These are phyloP conservation scores for Micromonas pusilla DNA, from an alignment of 139 green algal species.

Conservation along the genomic window DNA sequence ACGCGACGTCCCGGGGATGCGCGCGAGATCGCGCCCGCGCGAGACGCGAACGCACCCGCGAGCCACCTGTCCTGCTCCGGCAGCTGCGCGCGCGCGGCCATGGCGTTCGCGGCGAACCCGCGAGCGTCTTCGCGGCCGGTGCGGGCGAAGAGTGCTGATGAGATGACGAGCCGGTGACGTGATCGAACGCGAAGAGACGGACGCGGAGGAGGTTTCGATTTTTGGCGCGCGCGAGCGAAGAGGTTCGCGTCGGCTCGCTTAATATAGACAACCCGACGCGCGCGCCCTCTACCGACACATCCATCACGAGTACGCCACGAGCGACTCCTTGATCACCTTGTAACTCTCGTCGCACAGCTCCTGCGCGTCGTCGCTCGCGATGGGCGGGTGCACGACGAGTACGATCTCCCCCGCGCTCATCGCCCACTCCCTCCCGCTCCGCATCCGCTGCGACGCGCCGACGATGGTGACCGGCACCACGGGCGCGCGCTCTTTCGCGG, in stretches of 20 bases:
- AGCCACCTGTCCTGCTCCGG: not conserved
- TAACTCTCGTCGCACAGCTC: slow-evolving; percentile 34
- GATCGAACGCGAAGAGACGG: no score
- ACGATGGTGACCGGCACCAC: slow-evolving; percentile 79
- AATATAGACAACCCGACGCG: not conserved
- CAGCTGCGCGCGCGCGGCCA: not conserved
- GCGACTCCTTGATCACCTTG: slow-evolving; percentile 31
- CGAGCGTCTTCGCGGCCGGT: no score
- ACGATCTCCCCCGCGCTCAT: slow-evolving; percentile 54
- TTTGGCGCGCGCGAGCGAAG: no score
- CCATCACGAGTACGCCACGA: slow-evolving; percentile 23
- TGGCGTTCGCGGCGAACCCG: no score
- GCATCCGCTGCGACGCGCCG: slow-evolving; percentile 80
- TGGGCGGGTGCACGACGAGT: slow-evolving; percentile 73
- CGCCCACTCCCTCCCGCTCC: slow-evolving; percentile 60
- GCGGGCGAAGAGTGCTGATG: no score
- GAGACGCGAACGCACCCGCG: not conserved
- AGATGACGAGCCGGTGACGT: no score
- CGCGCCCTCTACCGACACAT: no score
- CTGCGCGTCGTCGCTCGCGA: slow-evolving; percentile 39
- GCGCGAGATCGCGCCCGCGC: no score
- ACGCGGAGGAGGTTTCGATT: no score
- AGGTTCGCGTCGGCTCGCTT: no score
- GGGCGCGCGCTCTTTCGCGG: slow-evolving; percentile 67
- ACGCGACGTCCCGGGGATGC: no score